A percentile compares a stretch with the other conserved stretches of the same genome.
Conservation (phyloP, 306 rosid species). For the Rubus parviflorus region DNA sequence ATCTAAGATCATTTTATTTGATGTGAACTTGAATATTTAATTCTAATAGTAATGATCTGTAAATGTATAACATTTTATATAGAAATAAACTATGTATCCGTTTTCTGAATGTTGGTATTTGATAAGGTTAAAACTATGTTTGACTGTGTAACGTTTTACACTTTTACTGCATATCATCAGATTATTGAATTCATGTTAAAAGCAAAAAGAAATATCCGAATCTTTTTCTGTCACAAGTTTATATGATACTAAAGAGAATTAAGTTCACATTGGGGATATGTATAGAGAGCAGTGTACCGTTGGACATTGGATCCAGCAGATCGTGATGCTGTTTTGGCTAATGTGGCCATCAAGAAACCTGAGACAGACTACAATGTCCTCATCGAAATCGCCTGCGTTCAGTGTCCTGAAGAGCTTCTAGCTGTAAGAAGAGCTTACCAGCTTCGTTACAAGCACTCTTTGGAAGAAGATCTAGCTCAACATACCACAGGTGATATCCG, state of each 20-base stretch:
- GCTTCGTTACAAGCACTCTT: slow-evolving; percentile 62
- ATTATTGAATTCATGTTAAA: neutral
- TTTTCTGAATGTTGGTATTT: neutral
- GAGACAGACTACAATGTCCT: slow-evolving; percentile 41
- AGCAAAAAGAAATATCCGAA: neutral
- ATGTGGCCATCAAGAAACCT: slow-evolving; percentile 50
- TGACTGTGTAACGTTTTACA: neutral
- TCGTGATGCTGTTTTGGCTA: slow-evolving; percentile 65
- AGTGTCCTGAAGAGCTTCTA: slow-evolving; percentile 65
- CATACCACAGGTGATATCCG: slow-evolving; percentile 71
- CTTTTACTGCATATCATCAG: neutral
- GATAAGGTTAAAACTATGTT: neutral
- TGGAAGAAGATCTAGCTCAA: slow-evolving; percentile 81
- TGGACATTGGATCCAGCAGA: slow-evolving; percentile 79
- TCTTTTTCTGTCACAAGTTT: neutral
- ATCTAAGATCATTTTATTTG: neutral
- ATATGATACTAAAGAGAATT: neutral
- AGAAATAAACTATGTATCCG: neutral
- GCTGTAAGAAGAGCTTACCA: slow-evolving; percentile 69
- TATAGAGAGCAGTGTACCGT: slow-evolving; percentile 74
- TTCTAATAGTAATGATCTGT: neutral
- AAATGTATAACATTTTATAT: neutral
- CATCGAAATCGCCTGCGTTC: slow-evolving; percentile 56
- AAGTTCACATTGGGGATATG: neutral
- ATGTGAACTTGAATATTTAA: too few species aligned